A percentile compares a stretch with the other conserved stretches of the same genome.
Evolutionary conservation across 306 rosid species (phyloP).

Genomic region (Heteromeles arbutifolia): DNA sequence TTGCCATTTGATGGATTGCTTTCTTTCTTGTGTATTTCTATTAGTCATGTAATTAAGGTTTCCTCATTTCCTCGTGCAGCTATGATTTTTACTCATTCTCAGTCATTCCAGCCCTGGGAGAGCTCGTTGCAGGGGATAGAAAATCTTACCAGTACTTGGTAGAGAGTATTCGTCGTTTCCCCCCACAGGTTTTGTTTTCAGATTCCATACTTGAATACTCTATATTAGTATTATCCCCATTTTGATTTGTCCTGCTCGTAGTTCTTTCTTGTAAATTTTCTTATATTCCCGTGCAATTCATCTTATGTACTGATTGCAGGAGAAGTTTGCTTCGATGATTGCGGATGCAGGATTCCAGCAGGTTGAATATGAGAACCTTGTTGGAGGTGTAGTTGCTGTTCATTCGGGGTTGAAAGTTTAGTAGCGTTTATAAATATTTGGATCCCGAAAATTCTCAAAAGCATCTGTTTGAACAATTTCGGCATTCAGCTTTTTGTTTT

Average conservation of each 20-base stretch:
- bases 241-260: not conserved
- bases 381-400: conserved; percentile 91
- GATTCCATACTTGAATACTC: not conserved
- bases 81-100: conserved; percentile 77
- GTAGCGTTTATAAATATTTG: not conserved
- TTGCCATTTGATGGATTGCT: not conserved
- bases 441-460: not conserved
- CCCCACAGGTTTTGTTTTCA: conserved; percentile 59
- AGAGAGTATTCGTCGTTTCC: conserved; percentile 86
- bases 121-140: conserved; percentile 76
- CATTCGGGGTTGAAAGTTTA: conserved; percentile 82
- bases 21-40: not conserved
- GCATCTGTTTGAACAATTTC: not conserved
- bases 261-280: not conserved
- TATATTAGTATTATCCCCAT: not conserved
- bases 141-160: conserved; percentile 91
- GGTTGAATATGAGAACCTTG: conserved; percentile 81
- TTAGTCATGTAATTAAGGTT: not conserved
- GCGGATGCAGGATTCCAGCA: conserved; percentile 80
- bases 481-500: not conserved
- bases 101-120: conserved; percentile 67
- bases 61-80: conserved; percentile 37
- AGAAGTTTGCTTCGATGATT: conserved; percentile 79
- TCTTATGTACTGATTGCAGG: conserved; percentile 40
- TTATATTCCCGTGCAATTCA: not conserved